Percentiles rank a stretch among this genome's conserved stretches.
Evolutionary conservation across 2,329 filamentous ascomycete genomes (phyloP).

Genomic region (Venturia asperata): DNA sequence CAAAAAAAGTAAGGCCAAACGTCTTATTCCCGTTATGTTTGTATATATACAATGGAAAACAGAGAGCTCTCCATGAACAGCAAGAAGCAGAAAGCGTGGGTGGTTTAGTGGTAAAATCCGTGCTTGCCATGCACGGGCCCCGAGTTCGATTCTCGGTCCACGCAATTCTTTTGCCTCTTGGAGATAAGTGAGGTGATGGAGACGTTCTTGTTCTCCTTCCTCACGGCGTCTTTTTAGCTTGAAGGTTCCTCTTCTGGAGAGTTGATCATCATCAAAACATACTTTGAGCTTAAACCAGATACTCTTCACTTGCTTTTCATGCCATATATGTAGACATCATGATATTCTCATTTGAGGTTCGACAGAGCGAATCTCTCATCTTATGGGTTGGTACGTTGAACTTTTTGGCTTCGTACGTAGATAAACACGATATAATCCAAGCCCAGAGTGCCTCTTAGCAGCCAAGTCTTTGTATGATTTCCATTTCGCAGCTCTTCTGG

Average conservation of each 20-base stretch:
- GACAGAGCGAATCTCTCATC: neutral
- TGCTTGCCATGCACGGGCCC: constrained; percentile 10
- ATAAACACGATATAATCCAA: neutral
- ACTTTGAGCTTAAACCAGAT: neutral
- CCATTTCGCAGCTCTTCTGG: neutral
- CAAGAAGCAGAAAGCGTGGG: too few species aligned
- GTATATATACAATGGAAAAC: too few species aligned
- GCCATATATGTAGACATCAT: neutral
- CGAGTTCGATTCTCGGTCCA: constrained; percentile 6
- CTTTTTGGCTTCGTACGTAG: neutral
- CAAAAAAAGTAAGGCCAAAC: too few species aligned
- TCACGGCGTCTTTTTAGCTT: too few species aligned
- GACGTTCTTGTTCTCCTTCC: neutral
- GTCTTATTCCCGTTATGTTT: too few species aligned
- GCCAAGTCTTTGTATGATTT: neutral
- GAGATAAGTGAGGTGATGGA: neutral
- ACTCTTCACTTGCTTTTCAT: neutral
- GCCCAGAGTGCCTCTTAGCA: neutral
- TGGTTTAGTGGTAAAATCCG: constrained; percentile 4
- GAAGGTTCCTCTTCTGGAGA: too few species aligned
- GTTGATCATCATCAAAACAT: too few species aligned
- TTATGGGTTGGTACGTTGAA: too few species aligned
- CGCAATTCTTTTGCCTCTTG: neutral
- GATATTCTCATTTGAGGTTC: neutral
- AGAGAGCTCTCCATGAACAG: too few species aligned